Conservation (phyloP, 1,139 yeast genomes). For the Eremothecium coryli region DNA sequence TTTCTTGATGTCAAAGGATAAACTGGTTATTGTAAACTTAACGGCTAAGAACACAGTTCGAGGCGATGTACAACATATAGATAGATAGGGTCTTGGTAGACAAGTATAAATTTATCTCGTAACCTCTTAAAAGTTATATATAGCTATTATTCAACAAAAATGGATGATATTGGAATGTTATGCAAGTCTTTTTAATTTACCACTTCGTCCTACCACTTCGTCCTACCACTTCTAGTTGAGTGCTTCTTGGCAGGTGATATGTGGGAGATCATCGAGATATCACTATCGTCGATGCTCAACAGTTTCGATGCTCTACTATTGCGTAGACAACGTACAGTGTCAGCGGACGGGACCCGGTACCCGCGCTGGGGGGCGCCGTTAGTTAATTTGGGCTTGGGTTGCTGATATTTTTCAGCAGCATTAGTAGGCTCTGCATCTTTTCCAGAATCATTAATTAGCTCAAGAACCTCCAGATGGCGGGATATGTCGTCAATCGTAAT, state of each 20-base stretch:
- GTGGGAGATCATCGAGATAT: constrained; percentile 31
- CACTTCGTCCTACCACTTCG: constrained; percentile 8
- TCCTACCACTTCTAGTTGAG: constrained; percentile 26
- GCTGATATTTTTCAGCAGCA: background rate
- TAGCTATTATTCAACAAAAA: no score
- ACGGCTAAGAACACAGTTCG: no score
- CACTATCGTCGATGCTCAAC: constrained; percentile 28
- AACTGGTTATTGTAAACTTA: no score
- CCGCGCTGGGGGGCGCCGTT: constrained; percentile 12
- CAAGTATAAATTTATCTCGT: no score
- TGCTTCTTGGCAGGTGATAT: constrained; percentile 23
- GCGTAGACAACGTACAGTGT: constrained; percentile 23
- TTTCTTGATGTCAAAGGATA: no score
- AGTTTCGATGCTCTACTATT: constrained; percentile 16
- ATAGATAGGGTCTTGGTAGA: no score
- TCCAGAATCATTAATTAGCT: constrained; percentile 20
- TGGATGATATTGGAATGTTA: no score
- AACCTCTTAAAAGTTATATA: no score
- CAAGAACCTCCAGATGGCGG: constrained; percentile 30
- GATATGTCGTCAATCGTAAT: constrained; percentile 32
- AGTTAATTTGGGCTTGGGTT: constrained; percentile 6
- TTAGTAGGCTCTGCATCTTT: background rate
- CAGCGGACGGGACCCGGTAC: constrained; percentile 26
- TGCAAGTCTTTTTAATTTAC: no score
- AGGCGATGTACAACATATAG: no score